phyloP scores from a whole-genome alignment of 345 rosid genomes.

The Boechera retrofracta region DNA sequence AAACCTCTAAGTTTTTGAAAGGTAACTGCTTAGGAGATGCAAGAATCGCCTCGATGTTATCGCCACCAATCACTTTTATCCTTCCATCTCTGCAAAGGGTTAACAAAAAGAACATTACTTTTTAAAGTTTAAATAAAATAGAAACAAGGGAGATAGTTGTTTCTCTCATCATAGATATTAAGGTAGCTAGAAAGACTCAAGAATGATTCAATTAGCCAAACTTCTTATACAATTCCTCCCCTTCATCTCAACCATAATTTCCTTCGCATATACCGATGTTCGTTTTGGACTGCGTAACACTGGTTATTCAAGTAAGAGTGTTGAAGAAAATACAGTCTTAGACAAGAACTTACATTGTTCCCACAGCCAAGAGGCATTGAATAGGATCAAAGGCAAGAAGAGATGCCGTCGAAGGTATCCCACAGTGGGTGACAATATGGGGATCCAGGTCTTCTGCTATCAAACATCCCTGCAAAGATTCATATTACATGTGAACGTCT shows the following conservation, averaged over 20 bases:
- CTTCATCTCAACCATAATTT: slow-evolving; percentile 9
- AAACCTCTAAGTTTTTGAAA: slow-evolving; percentile 77
- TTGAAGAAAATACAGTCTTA: background rate
- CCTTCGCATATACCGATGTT: slow-evolving; percentile 2
- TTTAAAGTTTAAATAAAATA: background rate
- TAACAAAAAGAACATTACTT: slow-evolving; percentile 18
- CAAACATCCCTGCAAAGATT: slow-evolving; percentile 45
- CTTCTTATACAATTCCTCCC: background rate
- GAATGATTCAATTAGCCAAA: slow-evolving; percentile 19
- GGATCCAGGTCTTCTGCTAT: slow-evolving; percentile 58
- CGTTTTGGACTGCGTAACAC: slow-evolving; percentile 11
- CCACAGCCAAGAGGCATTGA: slow-evolving; percentile 81
- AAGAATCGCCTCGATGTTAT: slow-evolving; percentile 78
- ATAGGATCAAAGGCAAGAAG: slow-evolving; percentile 77
- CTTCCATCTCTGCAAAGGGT: slow-evolving; percentile 70
- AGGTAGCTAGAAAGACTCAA: slow-evolving; percentile 1
- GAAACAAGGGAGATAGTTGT: slow-evolving; percentile 17
- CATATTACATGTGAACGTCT: slow-evolving; percentile 27
- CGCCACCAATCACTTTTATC: slow-evolving; percentile 86
- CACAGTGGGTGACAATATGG: slow-evolving; percentile 64
- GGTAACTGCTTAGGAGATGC: slow-evolving; percentile 73
- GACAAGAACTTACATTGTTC: slow-evolving; percentile 66
- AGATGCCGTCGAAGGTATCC: slow-evolving; percentile 82
- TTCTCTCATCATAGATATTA: slow-evolving; percentile 10
- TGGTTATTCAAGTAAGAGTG: background rate